A percentile compares a stretch with the other conserved stretches of the same genome.
Conservation (phyloP, 2,329 filamentous ascomycete genomes). For the Clarireedia monteithiana region DNA sequence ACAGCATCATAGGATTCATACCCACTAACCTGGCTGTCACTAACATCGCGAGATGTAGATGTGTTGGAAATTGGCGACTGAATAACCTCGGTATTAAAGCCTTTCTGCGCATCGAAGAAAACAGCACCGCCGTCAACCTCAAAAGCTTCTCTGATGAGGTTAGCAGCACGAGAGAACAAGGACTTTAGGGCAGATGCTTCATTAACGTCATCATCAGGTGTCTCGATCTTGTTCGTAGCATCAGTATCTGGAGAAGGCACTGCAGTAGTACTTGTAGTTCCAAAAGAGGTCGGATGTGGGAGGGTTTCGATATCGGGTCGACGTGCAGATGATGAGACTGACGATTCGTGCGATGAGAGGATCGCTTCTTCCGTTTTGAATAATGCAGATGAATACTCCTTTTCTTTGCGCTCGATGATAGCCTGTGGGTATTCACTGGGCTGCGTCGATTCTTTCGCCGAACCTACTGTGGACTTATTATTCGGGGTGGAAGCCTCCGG, state of each 20-base stretch:
- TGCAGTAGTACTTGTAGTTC: conserved; percentile 12
- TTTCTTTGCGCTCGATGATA: conserved; percentile 19
- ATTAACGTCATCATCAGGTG: conserved; percentile 16
- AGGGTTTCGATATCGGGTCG: conserved; percentile 11
- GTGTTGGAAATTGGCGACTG: not conserved
- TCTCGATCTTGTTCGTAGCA: conserved; percentile 2
- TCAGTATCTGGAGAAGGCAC: conserved; percentile 15
- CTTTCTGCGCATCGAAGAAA: conserved; percentile 28
- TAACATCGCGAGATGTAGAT: conserved; percentile 2
- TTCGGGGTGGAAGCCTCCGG: conserved; percentile 14
- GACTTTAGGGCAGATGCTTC: conserved; percentile 23
- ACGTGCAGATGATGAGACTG: not conserved
- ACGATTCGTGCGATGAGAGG: conserved; percentile 1
- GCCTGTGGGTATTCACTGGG: conserved; percentile 9
- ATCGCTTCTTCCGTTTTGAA: conserved; percentile 16
- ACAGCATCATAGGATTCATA: not conserved
- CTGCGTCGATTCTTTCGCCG: conserved; percentile 6
- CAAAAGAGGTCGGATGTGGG: conserved; percentile 15
- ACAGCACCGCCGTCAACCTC: conserved; percentile 29
- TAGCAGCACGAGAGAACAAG: conserved; percentile 27
- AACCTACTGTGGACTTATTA: conserved; percentile 17
- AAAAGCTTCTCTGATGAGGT: conserved; percentile 28
- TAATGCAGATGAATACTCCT: conserved; percentile 19
- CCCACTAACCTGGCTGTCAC: conserved; percentile 5
- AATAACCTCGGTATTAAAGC: conserved; percentile 13